These are phyloP conservation scores for Dactylellina cionopaga DNA, from an alignment of 2,329 filamentous ascomycete species.

Conservation along the genomic window DNA sequence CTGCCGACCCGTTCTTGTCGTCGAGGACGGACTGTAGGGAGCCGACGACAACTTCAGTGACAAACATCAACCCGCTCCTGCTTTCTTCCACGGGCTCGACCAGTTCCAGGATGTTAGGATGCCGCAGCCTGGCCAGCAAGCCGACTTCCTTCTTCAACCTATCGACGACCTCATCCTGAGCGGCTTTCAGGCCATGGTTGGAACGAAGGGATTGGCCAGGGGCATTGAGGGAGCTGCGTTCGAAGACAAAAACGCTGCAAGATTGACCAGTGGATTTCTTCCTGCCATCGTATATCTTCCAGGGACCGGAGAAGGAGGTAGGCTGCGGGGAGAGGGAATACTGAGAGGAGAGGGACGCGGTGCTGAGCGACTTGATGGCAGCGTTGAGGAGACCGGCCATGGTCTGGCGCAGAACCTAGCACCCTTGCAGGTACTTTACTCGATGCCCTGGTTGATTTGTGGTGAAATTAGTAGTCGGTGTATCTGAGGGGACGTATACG, in stretches of 20 bases:
- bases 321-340: slow-evolving; percentile 82
- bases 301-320: slow-evolving; percentile 85
- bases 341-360: slow-evolving; percentile 87
- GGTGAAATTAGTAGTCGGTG: too few relatives aligned
- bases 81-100: slow-evolving; percentile 96
- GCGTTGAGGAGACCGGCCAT: slow-evolving; percentile 81
- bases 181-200: slow-evolving; percentile 71
- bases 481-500: too few relatives aligned
- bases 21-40: slow-evolving; percentile 83
- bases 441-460: too few relatives aligned
- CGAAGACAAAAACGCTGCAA: slow-evolving; percentile 93
- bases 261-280: slow-evolving; percentile 92
- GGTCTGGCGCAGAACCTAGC: too few relatives aligned
- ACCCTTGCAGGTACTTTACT: too few relatives aligned
- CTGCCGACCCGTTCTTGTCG: slow-evolving; percentile 84
- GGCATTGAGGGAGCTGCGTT: slow-evolving; percentile 83
- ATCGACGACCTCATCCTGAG: slow-evolving; percentile 89
- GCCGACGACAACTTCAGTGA: slow-evolving; percentile 88
- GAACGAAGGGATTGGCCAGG: slow-evolving; percentile 68
- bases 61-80: slow-evolving; percentile 90
- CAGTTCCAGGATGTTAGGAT: slow-evolving; percentile 90
- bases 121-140: slow-evolving; percentile 84
- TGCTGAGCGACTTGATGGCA: slow-evolving; percentile 91
- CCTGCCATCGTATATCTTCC: slow-evolving; percentile 98
- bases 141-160: slow-evolving; percentile 90